Percentiles rank a stretch among this genome's conserved stretches.
Evolutionary conservation across 176 grass and related monocot species (phyloP).

Genomic region (Panicum miliaceum): DNA sequence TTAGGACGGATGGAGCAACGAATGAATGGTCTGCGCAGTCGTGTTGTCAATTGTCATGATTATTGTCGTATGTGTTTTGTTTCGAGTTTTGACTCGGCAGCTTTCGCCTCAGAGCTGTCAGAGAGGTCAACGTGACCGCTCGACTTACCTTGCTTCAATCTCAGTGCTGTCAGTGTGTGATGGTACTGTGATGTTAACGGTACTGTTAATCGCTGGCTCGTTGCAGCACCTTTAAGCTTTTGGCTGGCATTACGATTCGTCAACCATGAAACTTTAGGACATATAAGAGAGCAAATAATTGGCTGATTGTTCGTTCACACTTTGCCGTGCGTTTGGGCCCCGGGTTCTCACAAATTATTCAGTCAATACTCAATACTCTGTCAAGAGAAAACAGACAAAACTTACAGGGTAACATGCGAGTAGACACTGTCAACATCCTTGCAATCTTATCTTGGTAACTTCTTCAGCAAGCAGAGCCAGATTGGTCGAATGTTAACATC

Average conservation of each 20-base stretch:
- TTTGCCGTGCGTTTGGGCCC: background rate
- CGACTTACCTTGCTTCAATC: background rate
- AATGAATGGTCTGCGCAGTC: background rate
- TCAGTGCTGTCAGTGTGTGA: slow-evolving; percentile 12
- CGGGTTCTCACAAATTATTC: background rate
- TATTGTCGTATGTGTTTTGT: background rate
- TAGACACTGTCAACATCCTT: background rate
- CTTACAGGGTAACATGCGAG: background rate
- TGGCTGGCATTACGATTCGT: background rate
- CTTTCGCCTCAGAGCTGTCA: slow-evolving; percentile 30
- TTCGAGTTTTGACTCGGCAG: slow-evolving; percentile 7
- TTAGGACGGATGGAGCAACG: too few relatives aligned
- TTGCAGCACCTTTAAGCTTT: background rate
- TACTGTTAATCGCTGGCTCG: background rate
- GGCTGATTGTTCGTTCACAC: background rate
- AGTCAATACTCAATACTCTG: background rate
- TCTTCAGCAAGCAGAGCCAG: background rate
- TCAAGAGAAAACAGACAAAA: background rate
- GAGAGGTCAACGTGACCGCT: slow-evolving; percentile 26
- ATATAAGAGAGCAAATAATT: background rate
- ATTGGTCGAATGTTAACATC: slow-evolving; percentile 42
- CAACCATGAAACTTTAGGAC: background rate
- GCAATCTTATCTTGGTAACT: too few relatives aligned
- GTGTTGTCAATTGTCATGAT: slow-evolving; percentile 18
- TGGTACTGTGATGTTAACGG: background rate